Base-by-base conservation (phyloP, 768 basidiomycete genomes). In the Rhizopogon sp. region DNA sequence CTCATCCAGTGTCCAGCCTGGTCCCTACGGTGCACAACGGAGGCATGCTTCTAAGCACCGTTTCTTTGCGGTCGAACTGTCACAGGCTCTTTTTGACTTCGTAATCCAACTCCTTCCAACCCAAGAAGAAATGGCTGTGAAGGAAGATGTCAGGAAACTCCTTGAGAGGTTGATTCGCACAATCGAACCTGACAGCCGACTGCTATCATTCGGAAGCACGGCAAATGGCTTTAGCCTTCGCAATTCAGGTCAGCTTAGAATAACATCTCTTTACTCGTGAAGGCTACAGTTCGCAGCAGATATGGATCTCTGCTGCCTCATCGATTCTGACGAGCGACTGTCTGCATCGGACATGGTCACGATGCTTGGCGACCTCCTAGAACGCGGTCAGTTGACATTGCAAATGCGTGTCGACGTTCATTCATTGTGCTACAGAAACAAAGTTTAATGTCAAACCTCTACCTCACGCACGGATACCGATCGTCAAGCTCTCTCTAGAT, bases 281-380 rank as follows among this genome's bases (percentile, higher is more conserved):
- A 33, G 55, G 46, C 59, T 57, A 64, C 55, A 58, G 39, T 58
- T 51, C 44, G 11, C 28, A 8, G 42, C 64, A 98, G 96, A 99
- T 72, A 98, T 99, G 96, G 96, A 99, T 73, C 76, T 99, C 35
- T 98, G 95, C 69, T 98, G 94, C 72, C 80, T 99, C 67, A 92
- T 97, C 69, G 92, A 96, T 70, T 88, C 90, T 8, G 81, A 85
- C 55, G 86, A 86, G 72, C 89, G 76, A 56, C 83, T 82, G 60
- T 80, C 87, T 35, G 87, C 96, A 11, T 79, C 88, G 41, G 91
- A 98, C 79, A 83, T 98, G 43, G 96, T 99, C 61, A 91, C 88
- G 58, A 88, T 91, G 84, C 82, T 98, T 43, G 94, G 93, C 43
- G 89, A 94, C 72, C 78, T 98, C 55, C 84, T 98, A 22, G 91